Evolutionary conservation across 495 filamentous ascomycete genomes (phyloP).

Genomic region (Penicillium verhagenii): DNA sequence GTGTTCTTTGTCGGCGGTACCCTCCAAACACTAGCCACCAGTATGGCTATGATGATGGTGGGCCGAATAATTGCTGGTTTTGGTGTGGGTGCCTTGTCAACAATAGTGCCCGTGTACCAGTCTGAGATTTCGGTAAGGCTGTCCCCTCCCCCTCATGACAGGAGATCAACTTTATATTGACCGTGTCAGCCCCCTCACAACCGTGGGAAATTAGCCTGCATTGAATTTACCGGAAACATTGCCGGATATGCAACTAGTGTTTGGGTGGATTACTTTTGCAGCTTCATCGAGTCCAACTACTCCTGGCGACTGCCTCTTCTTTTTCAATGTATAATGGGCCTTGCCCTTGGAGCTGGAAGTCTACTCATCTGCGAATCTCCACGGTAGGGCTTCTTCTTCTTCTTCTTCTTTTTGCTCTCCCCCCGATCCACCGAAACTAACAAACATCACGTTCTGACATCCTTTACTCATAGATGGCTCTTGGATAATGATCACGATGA

Average conservation of each 20-base stretch:
- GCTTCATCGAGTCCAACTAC: constrained; percentile 78
- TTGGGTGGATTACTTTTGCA: constrained; percentile 98
- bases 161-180: background rate
- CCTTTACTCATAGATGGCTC: constrained; percentile 67
- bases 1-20: constrained; percentile 91
- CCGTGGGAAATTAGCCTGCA: constrained; percentile 91
- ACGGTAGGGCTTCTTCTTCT: constrained; percentile 61
- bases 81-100: constrained; percentile 90
- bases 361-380: constrained; percentile 95
- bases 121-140: constrained; percentile 72
- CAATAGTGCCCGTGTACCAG: constrained; percentile 97
- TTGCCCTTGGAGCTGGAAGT: constrained; percentile 78
- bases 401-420: too few species aligned
- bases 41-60: constrained; percentile 88
- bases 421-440: background rate
- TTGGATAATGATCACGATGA: constrained; percentile 98
- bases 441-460: background rate
- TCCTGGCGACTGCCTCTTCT: constrained; percentile 90
- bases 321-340: constrained; percentile 94
- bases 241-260: constrained; percentile 93
- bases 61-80: constrained; percentile 90
- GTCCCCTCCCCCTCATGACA: background rate
- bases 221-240: constrained; percentile 97
- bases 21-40: constrained; percentile 75
- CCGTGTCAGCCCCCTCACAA: constrained; percentile 76